Evolutionary conservation across 164 flowering plant species (phyloP).

Genomic region (Magnolia officinalis): DNA sequence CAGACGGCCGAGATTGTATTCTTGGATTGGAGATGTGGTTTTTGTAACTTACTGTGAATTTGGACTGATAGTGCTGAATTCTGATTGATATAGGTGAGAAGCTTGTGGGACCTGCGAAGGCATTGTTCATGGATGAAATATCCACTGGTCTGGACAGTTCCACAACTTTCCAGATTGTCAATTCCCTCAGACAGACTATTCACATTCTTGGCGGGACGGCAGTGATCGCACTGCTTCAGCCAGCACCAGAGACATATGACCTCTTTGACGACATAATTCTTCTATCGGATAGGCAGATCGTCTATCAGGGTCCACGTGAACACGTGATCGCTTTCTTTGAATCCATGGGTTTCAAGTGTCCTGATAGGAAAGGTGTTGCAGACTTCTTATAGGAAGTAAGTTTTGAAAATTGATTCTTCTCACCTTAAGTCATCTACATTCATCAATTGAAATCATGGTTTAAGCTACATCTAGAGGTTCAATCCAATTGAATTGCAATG

Average conservation of each 20-base stretch:
- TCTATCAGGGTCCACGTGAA: slow-evolving; percentile 71
- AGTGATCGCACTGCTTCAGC: slow-evolving; percentile 70
- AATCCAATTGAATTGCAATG: too few species aligned
- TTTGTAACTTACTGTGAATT: too few species aligned
- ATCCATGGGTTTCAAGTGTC: slow-evolving; percentile 34
- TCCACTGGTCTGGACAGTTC: slow-evolving; percentile 58
- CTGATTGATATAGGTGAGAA: slow-evolving; percentile 8
- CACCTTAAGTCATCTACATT: neutral
- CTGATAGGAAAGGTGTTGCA: slow-evolving; percentile 33
- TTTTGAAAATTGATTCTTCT: neutral
- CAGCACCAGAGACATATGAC: slow-evolving; percentile 73
- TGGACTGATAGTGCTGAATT: neutral
- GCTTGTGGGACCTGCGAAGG: slow-evolving; percentile 17
- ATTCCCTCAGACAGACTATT: slow-evolving; percentile 43
- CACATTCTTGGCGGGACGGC: slow-evolving; percentile 64
- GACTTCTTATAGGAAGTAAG: slow-evolving; percentile 36
- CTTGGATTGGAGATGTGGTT: neutral
- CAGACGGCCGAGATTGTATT: neutral
- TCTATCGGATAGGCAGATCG: slow-evolving; percentile 59
- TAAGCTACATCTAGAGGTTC: too few species aligned
- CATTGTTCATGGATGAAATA: slow-evolving; percentile 19
- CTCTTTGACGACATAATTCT: slow-evolving; percentile 74
- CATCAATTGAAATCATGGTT: too few species aligned
- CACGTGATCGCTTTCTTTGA: slow-evolving; percentile 59
- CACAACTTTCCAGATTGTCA: slow-evolving; percentile 64